Evolutionary conservation across 805 yeast genomes (phyloP), one percentile per base, ranked within the genome.

Genomic region (Saccharomycopsis sp.): DNA sequence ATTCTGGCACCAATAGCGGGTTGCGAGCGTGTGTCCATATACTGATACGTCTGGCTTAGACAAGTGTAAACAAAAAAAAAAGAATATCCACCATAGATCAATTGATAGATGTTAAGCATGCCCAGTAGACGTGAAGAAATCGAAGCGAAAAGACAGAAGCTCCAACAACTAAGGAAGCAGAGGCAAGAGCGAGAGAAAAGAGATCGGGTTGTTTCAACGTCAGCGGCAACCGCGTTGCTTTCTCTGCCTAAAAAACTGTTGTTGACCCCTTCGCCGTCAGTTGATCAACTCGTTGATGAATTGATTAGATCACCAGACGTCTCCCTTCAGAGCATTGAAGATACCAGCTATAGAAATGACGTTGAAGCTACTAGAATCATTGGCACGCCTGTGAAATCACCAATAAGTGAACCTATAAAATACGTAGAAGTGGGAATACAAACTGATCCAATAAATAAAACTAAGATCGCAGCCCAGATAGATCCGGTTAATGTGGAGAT

Each of bases 111-210:
- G n/a, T n/a, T n/a, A n/a, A n/a, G n/a, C 35, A 39, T 24, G 22
- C 41, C 33, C 23, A 42, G 48, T 14, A 29, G 52, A 38, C 38
- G 50, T 35, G 52, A 49, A 17, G 52, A 49, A 29, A 49, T 49
- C 17, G 52, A 49, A 43, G 52, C 52, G 9, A 49, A 49, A 28
- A 24, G 50, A 7, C 42, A 39, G 38, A 45, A 45, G 41, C 43
- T 49, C 11, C 47, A 42, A 17, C 41, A 35, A 16, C 42, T 49
- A 13, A 24, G 52, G 17, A 31, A 41, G 38, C 52, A 49, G 44
- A 17, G 52, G 23, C 38, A 43, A 22, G 43, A 47, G 28, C 39
- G 37, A 14, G 47, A 44, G 20, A 33, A 27, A 28, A 20, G 11
- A 21, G 23, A 27, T 11, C 14, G 26, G 4, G 11, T 14, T 29